phyloP scores from a whole-genome alignment of 2,329 filamentous ascomycete species.

The Fusarium tuaranense region DNA sequence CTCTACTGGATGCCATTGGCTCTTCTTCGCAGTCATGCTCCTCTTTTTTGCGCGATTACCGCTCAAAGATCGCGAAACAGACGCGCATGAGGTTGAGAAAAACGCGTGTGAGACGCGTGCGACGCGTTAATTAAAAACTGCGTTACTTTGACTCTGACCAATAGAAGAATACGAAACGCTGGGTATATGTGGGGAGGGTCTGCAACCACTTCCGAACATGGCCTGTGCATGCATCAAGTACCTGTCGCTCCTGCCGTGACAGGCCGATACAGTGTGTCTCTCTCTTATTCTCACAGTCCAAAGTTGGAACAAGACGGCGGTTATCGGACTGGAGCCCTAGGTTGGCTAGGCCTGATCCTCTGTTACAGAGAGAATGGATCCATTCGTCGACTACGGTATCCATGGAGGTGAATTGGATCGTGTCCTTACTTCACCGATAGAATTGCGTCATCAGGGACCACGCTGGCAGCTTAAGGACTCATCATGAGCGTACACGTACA shows the following conservation, averaged over 20 bases:
- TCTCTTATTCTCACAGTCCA: neutral
- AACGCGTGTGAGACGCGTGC: conserved; percentile 24
- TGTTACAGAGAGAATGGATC: neutral
- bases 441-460: neutral
- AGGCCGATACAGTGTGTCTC: conserved; percentile 18
- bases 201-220: conserved; percentile 43
- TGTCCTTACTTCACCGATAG: neutral
- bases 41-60: conserved; percentile 23
- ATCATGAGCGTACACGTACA: neutral
- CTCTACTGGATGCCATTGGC: conserved; percentile 21
- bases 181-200: conserved; percentile 23
- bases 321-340: neutral
- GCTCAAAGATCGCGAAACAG: conserved; percentile 22
- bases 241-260: conserved; percentile 21
- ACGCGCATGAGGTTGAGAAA: conserved; percentile 22
- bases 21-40: conserved; percentile 12
- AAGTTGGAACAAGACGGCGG: neutral
- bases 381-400: neutral
- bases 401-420: neutral
- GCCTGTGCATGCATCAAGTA: conserved; percentile 38
- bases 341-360: neutral
- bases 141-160: conserved; percentile 14
- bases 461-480: neutral
- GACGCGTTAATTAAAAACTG: conserved; percentile 34
- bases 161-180: conserved; percentile 19